Base-by-base conservation (phyloP, 202 grass and related monocot species). In the Dendrocalamus latiflorus region DNA sequence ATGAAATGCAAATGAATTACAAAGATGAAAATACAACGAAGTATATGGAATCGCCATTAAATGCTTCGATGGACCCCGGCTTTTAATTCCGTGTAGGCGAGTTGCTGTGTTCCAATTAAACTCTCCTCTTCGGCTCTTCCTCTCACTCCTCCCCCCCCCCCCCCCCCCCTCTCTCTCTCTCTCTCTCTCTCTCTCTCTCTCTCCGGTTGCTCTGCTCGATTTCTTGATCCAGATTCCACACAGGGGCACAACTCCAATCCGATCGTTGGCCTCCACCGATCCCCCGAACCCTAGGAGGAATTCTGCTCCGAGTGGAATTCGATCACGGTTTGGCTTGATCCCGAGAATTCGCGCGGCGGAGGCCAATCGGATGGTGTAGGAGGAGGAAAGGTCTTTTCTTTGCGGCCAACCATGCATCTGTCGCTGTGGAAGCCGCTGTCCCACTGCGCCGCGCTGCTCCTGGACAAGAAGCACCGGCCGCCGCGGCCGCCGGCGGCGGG, bases 371-470 rank as follows among this genome's bases (percentile, higher is more conserved):
- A 94, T 94, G 89, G 79, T 81, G 70, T 76, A 81, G 64, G 8
- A 50, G 42, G 75, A 30, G 14, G 67, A 63, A 72, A 81, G 78
- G 51, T 72, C 9, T n/a, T 17, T 17, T 54, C n/a, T 51, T 74
- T 49, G 71, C 17, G 72, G 63, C 45, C 21, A 30, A 80, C 68
- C 70, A 99, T 99, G 96, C 96, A 94, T 99, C 83, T 99, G 42
- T 96, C 96, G 82, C 65, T 99, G 56, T 99, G 96, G 96, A 99
- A 99, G 85, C 96, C 93, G 88, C 85, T 99, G 48, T 95, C 96
- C 58, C 91, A 99, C 89, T 99, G 96, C 84, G 96, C 96, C 17
- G 76, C 96, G 72, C 70, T 96, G 58, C 68, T 99, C 65, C 74
- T 95, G 58, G 90, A 94, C 77, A 97, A 91, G 88, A 94, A 87